phyloP scores from a whole-genome alignment of 129 eudicot species.

The Chrysanthemum seticuspe region DNA sequence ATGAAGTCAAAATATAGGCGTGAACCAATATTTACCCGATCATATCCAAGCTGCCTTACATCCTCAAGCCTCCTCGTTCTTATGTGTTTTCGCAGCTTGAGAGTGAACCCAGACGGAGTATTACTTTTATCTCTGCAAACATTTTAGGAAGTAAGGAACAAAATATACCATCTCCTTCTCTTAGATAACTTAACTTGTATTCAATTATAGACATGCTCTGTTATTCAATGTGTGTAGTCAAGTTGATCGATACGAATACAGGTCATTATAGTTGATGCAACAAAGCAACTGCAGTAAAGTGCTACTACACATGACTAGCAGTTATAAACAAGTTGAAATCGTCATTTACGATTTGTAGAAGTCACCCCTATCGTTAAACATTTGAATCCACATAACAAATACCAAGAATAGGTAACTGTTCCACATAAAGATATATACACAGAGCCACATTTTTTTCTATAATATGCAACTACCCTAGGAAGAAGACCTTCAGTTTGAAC shows the following conservation, averaged over 20 bases:
- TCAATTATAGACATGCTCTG: not conserved
- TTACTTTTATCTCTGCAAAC: slow-evolving; percentile 90
- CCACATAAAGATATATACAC: no score
- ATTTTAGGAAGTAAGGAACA: not conserved
- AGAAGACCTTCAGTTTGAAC: no score
- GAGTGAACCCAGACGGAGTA: slow-evolving; percentile 94
- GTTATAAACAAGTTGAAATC: not conserved
- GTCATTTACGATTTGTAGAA: not conserved
- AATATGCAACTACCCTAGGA: no score
- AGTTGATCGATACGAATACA: not conserved
- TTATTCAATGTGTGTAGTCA: not conserved
- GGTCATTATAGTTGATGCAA: not conserved
- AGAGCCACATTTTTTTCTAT: no score
- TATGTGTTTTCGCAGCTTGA: slow-evolving; percentile 93
- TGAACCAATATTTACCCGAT: slow-evolving; percentile 56
- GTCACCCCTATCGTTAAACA: not conserved
- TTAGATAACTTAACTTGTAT: not conserved
- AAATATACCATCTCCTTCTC: not conserved
- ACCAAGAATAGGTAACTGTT: no score
- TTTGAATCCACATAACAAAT: no score
- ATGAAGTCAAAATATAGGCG: not conserved
- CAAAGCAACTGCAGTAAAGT: not conserved
- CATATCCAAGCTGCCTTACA: slow-evolving; percentile 96
- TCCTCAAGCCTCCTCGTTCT: slow-evolving; percentile 95
- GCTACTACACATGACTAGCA: not conserved